Percentiles rank a stretch among this genome's conserved stretches.
phyloP scores from a whole-genome alignment of 2,329 filamentous ascomycete species.

The Verticillium isaacii region DNA sequence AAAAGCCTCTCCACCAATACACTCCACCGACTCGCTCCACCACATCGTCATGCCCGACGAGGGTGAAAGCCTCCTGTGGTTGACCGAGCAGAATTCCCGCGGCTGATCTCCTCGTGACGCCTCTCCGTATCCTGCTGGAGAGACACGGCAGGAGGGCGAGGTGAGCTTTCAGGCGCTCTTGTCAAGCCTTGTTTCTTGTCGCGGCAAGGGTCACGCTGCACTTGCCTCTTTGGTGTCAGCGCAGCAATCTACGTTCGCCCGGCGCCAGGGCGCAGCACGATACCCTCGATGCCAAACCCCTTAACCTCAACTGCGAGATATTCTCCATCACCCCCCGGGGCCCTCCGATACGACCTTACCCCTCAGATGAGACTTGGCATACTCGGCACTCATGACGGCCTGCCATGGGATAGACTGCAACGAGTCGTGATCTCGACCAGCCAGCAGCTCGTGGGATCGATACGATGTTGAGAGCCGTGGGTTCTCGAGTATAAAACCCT shows the following conservation, averaged over 20 bases:
- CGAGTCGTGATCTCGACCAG: background rate
- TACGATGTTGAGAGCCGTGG: background rate
- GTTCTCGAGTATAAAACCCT: background rate
- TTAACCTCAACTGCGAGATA: background rate
- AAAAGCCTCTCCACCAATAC: background rate
- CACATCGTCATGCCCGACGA: background rate
- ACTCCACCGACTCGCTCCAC: background rate
- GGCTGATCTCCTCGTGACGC: too few species aligned
- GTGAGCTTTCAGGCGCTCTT: background rate
- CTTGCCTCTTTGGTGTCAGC: background rate
- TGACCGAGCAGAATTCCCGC: too few species aligned
- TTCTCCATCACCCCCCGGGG: background rate
- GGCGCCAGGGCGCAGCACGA: background rate
- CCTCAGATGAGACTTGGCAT: background rate
- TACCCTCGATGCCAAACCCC: background rate
- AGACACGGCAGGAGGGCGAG: background rate
- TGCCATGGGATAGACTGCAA: background rate
- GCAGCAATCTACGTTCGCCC: background rate
- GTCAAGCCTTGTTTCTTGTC: background rate
- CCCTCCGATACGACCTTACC: background rate
- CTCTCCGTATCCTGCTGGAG: background rate
- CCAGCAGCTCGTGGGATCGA: background rate
- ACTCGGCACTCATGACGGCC: background rate
- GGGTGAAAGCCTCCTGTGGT: too few species aligned
- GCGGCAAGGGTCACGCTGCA: background rate